Evolutionary conservation across 805 yeast species (phyloP).

Genomic region (Cephaloascus fragrans): DNA sequence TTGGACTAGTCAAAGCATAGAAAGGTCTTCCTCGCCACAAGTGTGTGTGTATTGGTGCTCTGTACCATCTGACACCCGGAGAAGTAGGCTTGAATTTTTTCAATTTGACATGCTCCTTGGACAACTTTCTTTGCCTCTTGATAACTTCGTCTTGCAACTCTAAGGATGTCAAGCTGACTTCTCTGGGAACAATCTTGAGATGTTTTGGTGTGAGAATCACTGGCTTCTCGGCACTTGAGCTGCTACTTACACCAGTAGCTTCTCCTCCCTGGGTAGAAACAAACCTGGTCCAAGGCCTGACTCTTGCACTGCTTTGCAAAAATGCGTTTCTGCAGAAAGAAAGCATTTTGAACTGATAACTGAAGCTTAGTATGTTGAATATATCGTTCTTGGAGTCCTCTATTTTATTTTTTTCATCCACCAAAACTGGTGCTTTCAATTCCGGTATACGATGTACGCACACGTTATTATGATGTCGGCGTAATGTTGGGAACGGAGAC

Average conservation of each 20-base stretch:
- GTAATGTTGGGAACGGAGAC: no score
- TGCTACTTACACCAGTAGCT: neutral
- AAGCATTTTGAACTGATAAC: neutral
- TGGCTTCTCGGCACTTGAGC: neutral
- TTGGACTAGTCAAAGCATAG: conserved; percentile 62
- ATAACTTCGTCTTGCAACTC: conserved; percentile 72
- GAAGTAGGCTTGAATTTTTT: conserved; percentile 72
- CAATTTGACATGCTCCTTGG: conserved; percentile 60
- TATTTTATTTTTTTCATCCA: conserved; percentile 11
- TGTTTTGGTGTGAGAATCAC: neutral
- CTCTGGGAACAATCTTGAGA: conserved; percentile 29
- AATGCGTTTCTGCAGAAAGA: neutral
- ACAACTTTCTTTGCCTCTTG: conserved; percentile 62
- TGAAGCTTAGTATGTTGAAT: no score
- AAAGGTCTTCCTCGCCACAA: conserved; percentile 81
- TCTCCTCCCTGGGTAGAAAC: neutral
- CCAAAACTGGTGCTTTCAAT: no score
- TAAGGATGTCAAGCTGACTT: conserved; percentile 52
- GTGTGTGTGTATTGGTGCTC: conserved; percentile 80
- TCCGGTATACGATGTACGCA: no score
- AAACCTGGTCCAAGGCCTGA: no score
- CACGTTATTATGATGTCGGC: no score
- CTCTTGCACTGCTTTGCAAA: no score
- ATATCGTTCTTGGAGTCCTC: conserved; percentile 10
- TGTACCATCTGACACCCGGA: conserved; percentile 84